Base-by-base conservation (phyloP, 2,329 filamentous ascomycete genomes). In the Claviceps sp. region DNA sequence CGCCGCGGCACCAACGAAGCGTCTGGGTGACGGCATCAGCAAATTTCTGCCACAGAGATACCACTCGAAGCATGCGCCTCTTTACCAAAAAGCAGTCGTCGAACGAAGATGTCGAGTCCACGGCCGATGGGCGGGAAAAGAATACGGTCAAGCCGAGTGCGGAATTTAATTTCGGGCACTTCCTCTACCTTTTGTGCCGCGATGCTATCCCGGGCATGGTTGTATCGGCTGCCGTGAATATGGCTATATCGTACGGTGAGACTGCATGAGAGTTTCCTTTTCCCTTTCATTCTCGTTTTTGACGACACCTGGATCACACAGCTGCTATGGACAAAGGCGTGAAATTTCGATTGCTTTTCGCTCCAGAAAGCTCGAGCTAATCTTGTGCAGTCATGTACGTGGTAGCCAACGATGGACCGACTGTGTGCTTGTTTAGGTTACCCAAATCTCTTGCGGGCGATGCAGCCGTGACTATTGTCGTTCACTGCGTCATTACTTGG, bases 401-500 rank as follows among this genome's bases (percentile, higher is more conserved):
- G 30, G 6, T 13, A 14, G 26, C 20, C 49, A 50, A 40, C 20
- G 13, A 26, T 5, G 4, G 16, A 22, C 9, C 38, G 8, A 34
- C 18, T 14, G 36, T 47, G 13, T 30, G 9, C 5, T 24, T 51
- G 44, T 49, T 52, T 24, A 14, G 13, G 7, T 11, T 49, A 5
- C 46, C 51, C 26, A 37, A 30, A 30, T 36, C 40, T 24, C 51
- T 52, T 37, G 51, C 51, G 1, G 46, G 38, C 9, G 46, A 48
- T 59, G 70, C 70, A 2, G 70, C 67, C 40, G 65, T 78, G 42
- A 78, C 75, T n/a, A 68, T 76, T 53, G 65, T 78, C 55, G 50
- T 77, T 49, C 75, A 78, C 60, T 70, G 65, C 56, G 60, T 74
- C 55, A 63, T 76, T 47, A 78, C 75, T 22, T 79, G 75, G 75